Conservation (phyloP, 2,329 filamentous ascomycete species). For the Zarea fungicola region DNA sequence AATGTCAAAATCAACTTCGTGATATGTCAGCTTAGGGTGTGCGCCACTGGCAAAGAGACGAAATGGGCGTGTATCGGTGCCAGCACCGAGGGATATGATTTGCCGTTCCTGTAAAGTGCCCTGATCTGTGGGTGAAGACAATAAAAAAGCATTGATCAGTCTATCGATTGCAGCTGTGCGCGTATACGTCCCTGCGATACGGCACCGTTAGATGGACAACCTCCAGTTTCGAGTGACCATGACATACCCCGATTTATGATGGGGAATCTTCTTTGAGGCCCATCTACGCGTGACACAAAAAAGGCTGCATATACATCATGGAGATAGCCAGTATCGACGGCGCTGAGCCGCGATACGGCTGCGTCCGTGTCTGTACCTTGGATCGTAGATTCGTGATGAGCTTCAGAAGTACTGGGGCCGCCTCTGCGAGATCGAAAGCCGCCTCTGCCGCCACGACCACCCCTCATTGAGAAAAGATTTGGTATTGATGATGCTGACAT, state of each 20-base stretch:
- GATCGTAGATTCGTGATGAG: slow-evolving; percentile 64
- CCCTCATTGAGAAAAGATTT: slow-evolving; percentile 61
- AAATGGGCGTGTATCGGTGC: slow-evolving; percentile 87
- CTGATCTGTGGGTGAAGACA: slow-evolving; percentile 24
- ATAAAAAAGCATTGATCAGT: slow-evolving; percentile 69
- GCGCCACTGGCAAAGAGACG: slow-evolving; percentile 54
- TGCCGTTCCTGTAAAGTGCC: slow-evolving; percentile 48
- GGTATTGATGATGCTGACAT: slow-evolving; percentile 76
- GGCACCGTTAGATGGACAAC: slow-evolving; percentile 5
- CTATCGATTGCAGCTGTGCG: slow-evolving; percentile 78
- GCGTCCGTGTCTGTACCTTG: slow-evolving; percentile 92
- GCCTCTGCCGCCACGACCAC: slow-evolving; percentile 37
- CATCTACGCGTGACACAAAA: slow-evolving; percentile 53
- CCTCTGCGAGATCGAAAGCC: slow-evolving; percentile 29
- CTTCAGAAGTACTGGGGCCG: slow-evolving; percentile 25
- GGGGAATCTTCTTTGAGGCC: slow-evolving; percentile 63
- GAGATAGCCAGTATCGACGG: slow-evolving; percentile 79
- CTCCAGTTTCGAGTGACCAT: background rate
- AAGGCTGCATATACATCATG: slow-evolving; percentile 70
- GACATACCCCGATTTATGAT: slow-evolving; percentile 85
- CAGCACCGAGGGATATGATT: slow-evolving; percentile 87
- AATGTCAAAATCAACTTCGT: slow-evolving; percentile 83
- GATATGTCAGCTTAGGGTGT: slow-evolving; percentile 58
- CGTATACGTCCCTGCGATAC: slow-evolving; percentile 73
- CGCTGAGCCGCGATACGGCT: slow-evolving; percentile 80